Base-by-base conservation (phyloP, 2,329 filamentous ascomycete species). In the Hypomyces perniciosus region DNA sequence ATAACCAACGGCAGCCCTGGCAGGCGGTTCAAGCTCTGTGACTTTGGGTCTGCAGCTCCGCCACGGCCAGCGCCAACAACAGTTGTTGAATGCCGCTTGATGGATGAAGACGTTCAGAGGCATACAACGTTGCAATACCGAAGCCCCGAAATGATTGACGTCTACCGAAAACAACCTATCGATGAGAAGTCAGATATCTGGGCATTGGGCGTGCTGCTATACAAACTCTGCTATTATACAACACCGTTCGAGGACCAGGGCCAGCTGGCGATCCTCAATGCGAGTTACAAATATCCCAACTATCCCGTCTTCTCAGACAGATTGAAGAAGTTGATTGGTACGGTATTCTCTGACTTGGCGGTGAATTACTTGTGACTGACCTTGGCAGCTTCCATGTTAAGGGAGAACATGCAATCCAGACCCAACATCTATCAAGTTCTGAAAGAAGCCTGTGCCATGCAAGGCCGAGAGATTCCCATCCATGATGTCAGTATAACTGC, bases 161-260 rank as follows among this genome's bases (percentile, higher is more conserved):
- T 99, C 27, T 99, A 96, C 71, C 80, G 91, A 56, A 96, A 95
- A 69, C 89, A 91, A 61, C 90, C 93, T 1, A 96, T 99, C 64
- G 90, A 99, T 65, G 93, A 99, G 72, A 99, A 99, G 74, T 95
- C 91, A 44, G 93, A 99, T 68, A 96, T 99, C 30, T 99, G 91
- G 93, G 93, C 93, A 1, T 72, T 99, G 54, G 93, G 93, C 5
- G 93, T 99, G 39, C 74, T 99, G 52, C 72, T 99, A 49, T 99
- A 99, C 76, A 99, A 99, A 75, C 78, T 99, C 55, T 99, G 93
- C 74, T 99, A 97, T 71, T 99, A 99, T 70, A 99, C 93, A 1
- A 99, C 93, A 5, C 93, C 93, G 1, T 99, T 99, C 62, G 93
- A 99, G 71, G 92, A 97, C 57, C 90, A 96, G 64, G 93, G 93